Base-by-base conservation (phyloP, 345 rosid species). In the Salix viminalis region DNA sequence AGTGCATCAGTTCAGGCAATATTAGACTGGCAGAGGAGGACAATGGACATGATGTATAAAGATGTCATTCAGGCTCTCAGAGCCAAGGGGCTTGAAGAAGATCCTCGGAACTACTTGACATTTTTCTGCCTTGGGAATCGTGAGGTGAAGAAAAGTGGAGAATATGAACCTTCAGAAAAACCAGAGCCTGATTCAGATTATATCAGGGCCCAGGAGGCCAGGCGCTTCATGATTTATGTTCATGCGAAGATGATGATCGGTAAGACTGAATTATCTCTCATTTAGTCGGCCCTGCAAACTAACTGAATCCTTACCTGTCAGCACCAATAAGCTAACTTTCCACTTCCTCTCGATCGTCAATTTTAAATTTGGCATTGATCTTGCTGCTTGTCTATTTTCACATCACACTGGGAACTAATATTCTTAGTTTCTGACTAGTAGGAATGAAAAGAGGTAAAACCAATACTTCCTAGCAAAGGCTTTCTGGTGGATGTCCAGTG, bases 201-300 rank as follows among this genome's bases (percentile, higher is more conserved):
- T 76, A 68, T 81, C 37, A 80, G 92, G 86, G 99, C 99, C n/a
- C 99, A 96, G 84, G 91, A 90, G 78, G 94, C 95, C 26, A 87
- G 99, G 7, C 94, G 99, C 62, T 96, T 96, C 90, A 95, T 95
- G 99, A 95, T 95, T 67, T 95, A 95, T 81, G 99, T 95, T 76
- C 99, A 93, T 19, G 32, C 99, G 65, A 96, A 96, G 87, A 96
- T 96, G 99, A 96, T 96, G 98, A 93, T 96, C 8, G 98, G 99
- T 93, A 72, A 82, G 87, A 79, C 46, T 58, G 54, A 39, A 60
- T 39, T 50, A 41, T 18, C 32, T 60, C 16, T 4, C 2, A 13
- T 26, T 4, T 6, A 6, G 19, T 23, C 16, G 37, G 32, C 10
- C 30, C 5, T 69, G 26, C n/a, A 26, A 32, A 56, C 62, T 30